Percentiles rank a stretch among this genome's conserved stretches.
Conservation (phyloP, 2,329 filamentous ascomycete genomes). For the Claviceps maximensis region DNA sequence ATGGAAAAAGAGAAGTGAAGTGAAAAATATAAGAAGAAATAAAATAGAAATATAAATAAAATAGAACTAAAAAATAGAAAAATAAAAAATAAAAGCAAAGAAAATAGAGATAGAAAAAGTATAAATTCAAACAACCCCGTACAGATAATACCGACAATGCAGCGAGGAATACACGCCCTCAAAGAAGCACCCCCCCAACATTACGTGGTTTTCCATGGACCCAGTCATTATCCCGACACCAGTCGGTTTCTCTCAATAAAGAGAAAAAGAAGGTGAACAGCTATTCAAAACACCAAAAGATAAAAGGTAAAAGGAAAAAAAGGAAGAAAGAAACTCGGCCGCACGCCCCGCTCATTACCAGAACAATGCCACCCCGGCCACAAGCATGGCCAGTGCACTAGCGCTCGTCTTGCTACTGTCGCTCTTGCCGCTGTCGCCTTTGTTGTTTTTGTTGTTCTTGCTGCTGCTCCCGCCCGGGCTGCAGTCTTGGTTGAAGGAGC, state of each 20-base stretch:
- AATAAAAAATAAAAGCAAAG: background rate
- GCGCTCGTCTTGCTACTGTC: constrained; percentile 18
- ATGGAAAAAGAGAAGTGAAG: too few relatives aligned
- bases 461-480: constrained; percentile 9
- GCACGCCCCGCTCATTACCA: constrained; percentile 16
- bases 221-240: too few relatives aligned
- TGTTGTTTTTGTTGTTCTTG: constrained; percentile 5
- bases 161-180: too few relatives aligned
- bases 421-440: constrained; percentile 18
- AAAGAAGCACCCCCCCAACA: too few relatives aligned
- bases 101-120: too few relatives aligned
- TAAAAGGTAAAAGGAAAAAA: too few relatives aligned
- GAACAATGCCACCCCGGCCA: constrained; percentile 22
- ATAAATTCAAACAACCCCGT: too few relatives aligned
- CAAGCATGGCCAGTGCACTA: constrained; percentile 24
- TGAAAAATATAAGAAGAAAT: background rate
- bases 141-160: too few relatives aligned
- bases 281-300: too few relatives aligned
- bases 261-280: too few relatives aligned
- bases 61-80: background rate
- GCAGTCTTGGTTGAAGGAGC: constrained; percentile 29
- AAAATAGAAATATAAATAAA: background rate
- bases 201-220: too few relatives aligned
- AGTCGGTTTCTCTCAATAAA: too few relatives aligned
- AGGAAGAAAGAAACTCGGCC: background rate